Evolutionary conservation across 1,284 basidiomycete species (phyloP).

Genomic region (Irpex lacteus): DNA sequence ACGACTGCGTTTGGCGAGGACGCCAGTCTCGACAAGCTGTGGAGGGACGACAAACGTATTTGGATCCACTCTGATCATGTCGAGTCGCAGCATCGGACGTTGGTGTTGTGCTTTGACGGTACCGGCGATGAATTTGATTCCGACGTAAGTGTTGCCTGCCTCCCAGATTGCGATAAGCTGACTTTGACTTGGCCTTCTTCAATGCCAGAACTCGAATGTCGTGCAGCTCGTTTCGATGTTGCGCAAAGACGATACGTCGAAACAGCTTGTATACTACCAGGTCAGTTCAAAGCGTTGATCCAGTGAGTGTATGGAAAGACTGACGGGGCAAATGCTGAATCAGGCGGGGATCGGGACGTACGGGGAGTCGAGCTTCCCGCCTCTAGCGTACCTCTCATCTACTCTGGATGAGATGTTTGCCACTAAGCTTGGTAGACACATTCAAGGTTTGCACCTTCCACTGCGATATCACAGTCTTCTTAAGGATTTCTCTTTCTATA

Average conservation of each 20-base stretch:
- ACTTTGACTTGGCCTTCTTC: background rate
- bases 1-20: background rate
- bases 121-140: conserved; percentile 22
- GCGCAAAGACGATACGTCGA: conserved; percentile 41
- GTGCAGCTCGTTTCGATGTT: conserved; percentile 38
- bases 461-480: background rate
- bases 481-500: conserved; percentile 10
- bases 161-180: background rate
- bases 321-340: background rate
- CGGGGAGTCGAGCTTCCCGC: conserved; percentile 19
- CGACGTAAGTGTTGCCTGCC: conserved; percentile 14
- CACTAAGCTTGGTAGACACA: conserved; percentile 27
- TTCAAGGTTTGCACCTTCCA: conserved; percentile 10
- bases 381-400: conserved; percentile 20
- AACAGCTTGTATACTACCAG: conserved; percentile 37
- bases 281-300: background rate
- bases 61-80: conserved; percentile 15
- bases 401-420: conserved; percentile 29
- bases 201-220: conserved; percentile 18
- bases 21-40: background rate
- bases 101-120: conserved; percentile 22
- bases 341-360: conserved; percentile 28
- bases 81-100: conserved; percentile 11
- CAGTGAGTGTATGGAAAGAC: background rate
- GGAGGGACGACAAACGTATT: conserved; percentile 3